phyloP scores from a whole-genome alignment of 768 basidiomycete genomes.

The Boletus edulis region DNA sequence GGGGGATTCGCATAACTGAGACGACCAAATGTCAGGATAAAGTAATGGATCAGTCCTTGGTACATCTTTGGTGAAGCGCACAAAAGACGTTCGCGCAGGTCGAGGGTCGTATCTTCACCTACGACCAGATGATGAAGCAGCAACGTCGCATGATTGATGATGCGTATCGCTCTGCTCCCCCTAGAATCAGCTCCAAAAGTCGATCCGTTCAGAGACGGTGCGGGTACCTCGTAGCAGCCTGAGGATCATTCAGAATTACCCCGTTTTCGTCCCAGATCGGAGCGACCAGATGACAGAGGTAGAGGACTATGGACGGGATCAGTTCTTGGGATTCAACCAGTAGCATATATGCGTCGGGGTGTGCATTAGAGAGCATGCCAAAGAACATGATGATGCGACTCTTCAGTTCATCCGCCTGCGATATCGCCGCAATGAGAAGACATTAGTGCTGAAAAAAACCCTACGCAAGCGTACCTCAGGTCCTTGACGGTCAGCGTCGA shows the following conservation, averaged over 20 bases:
- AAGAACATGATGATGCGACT: conserved; percentile 40
- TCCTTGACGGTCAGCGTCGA: conserved; percentile 39
- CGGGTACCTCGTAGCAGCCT: conserved; percentile 27
- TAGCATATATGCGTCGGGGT: conserved; percentile 37
- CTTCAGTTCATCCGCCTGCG: conserved; percentile 37
- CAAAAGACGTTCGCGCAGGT: conserved; percentile 59
- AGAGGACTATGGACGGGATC: conserved; percentile 63
- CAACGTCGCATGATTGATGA: conserved; percentile 51
- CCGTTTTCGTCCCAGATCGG: conserved; percentile 69
- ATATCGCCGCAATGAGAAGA: not conserved
- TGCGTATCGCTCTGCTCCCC: conserved; percentile 44
- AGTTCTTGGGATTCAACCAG: conserved; percentile 50
- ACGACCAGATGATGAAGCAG: conserved; percentile 67
- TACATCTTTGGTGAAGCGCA: conserved; percentile 52
- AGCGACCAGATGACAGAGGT: conserved; percentile 48
- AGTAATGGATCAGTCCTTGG: conserved; percentile 64
- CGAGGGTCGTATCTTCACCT: conserved; percentile 42
- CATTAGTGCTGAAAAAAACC: not conserved
- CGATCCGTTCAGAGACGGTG: not conserved
- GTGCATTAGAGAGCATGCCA: conserved; percentile 36
- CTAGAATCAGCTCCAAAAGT: not conserved
- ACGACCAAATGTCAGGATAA: conserved; percentile 74
- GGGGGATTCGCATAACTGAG: conserved; percentile 69
- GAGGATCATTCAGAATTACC: conserved; percentile 35
- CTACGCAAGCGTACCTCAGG: conserved; percentile 36